A percentile compares a stretch with the other conserved stretches of the same genome.
Conservation (phyloP, 1,284 basidiomycete genomes). For the Leccinum griseonigrum region DNA sequence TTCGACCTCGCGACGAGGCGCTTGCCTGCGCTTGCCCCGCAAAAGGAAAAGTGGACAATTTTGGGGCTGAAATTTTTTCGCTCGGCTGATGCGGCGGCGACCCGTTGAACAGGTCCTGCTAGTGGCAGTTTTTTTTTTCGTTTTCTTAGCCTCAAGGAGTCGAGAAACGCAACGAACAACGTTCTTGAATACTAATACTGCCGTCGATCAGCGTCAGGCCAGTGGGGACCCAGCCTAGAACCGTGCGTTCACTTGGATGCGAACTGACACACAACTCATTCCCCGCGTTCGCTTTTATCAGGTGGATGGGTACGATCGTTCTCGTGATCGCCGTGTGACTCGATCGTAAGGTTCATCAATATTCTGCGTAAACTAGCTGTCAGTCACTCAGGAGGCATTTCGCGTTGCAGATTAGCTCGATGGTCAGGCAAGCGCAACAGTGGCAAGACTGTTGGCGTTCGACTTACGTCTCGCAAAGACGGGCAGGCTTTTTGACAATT, state of each 20-base stretch:
- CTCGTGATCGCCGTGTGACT: constrained; percentile 5
- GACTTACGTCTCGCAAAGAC: constrained; percentile 23
- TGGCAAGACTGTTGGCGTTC: constrained; percentile 4
- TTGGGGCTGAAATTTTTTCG: constrained; percentile 5
- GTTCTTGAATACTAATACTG: not conserved
- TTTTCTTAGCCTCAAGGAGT: constrained; percentile 8
- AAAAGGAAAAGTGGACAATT: constrained; percentile 19
- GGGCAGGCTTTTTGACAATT: constrained; percentile 3
- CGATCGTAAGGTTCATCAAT: not conserved
- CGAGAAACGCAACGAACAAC: not conserved
- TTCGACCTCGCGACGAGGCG: constrained; percentile 5
- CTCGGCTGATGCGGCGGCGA: constrained; percentile 3
- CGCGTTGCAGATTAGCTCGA: not conserved
- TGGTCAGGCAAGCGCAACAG: constrained; percentile 2
- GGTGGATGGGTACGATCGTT: not conserved
- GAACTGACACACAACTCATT: not conserved
- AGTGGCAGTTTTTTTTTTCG: not conserved
- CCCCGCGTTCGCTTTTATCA: not conserved
- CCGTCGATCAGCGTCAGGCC: not conserved
- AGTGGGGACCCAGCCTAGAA: not conserved
- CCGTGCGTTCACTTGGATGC: not conserved
- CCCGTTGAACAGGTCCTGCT: not conserved
- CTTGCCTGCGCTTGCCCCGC: not conserved
- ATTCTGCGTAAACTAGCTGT: constrained; percentile 13
- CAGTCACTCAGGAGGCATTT: constrained; percentile 6